Percentiles rank a stretch among this genome's conserved stretches.
Evolutionary conservation across 768 basidiomycete genomes (phyloP).

Genomic region (Termitomyces bulborhizus): DNA sequence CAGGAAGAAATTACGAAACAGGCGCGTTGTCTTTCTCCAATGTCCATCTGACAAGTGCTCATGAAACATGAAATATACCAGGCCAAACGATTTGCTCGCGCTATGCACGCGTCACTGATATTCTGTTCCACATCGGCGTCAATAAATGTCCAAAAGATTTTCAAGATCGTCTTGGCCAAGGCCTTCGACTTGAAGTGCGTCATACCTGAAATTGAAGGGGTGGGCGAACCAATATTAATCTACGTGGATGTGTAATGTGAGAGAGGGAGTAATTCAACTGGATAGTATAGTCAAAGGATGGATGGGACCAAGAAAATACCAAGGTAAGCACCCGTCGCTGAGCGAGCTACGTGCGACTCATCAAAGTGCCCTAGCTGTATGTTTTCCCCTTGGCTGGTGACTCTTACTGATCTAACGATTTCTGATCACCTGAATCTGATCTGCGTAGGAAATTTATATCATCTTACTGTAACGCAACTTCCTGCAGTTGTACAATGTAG

Average conservation of each 20-base stretch:
- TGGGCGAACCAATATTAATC: slow-evolving; percentile 92
- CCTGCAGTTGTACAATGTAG: slow-evolving; percentile 8
- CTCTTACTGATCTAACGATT: not conserved
- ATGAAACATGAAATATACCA: slow-evolving; percentile 22
- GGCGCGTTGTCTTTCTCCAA: slow-evolving; percentile 32
- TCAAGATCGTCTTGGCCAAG: slow-evolving; percentile 96
- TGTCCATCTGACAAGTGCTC: not conserved
- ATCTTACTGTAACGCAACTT: slow-evolving; percentile 2
- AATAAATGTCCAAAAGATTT: slow-evolving; percentile 99
- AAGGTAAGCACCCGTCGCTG: slow-evolving; percentile 18
- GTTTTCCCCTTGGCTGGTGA: not conserved
- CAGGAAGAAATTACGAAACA: slow-evolving; percentile 99
- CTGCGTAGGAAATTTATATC: not conserved
- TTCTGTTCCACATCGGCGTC: slow-evolving; percentile 99
- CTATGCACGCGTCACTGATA: slow-evolving; percentile 99
- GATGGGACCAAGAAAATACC: slow-evolving; percentile 25
- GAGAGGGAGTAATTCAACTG: slow-evolving; percentile 14
- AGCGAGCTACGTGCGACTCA: not conserved
- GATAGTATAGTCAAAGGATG: slow-evolving; percentile 14
- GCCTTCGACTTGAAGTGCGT: slow-evolving; percentile 99
- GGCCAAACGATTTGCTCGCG: slow-evolving; percentile 97
- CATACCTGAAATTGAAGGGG: slow-evolving; percentile 95
- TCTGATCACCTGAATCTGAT: slow-evolving; percentile 2
- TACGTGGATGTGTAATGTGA: slow-evolving; percentile 74
- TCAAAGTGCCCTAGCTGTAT: not conserved